A percentile compares a stretch with the other conserved stretches of the same genome.
Evolutionary conservation across 371 early-diverging fungal genomes (phyloP).

Genomic region (Actinomortierella wolfii): DNA sequence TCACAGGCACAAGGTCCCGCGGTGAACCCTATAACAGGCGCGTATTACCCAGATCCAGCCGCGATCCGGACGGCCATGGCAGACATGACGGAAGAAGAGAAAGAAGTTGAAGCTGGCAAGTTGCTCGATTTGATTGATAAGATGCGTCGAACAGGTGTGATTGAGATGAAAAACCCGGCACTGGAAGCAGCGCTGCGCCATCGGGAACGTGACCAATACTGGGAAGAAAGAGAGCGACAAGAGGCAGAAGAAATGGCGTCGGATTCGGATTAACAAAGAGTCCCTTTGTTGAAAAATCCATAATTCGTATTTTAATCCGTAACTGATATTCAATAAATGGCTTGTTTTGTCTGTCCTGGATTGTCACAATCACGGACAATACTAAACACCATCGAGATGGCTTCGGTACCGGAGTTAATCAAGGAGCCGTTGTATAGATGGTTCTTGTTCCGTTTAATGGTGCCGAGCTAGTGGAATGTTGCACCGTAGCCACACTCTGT

Average conservation of each 20-base stretch:
- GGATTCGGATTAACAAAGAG: not conserved
- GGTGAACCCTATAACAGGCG: conserved; percentile 90
- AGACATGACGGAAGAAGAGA: conserved; percentile 95
- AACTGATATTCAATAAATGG: no score
- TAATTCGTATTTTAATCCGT: no score
- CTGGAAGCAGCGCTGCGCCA: conserved; percentile 53
- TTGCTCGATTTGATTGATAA: conserved; percentile 93
- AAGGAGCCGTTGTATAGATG: no score
- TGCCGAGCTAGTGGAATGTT: no score
- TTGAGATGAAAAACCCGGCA: conserved; percentile 73
- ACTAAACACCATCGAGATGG: no score
- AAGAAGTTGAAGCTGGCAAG: conserved; percentile 91
- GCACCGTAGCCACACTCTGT: no score
- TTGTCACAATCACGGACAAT: no score
- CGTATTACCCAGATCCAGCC: conserved; percentile 58
- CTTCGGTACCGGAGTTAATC: no score
- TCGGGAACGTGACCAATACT: conserved; percentile 33
- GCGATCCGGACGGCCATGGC: conserved; percentile 56
- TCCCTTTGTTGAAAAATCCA: not conserved
- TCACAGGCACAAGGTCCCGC: conserved; percentile 9
- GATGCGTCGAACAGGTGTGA: conserved; percentile 88
- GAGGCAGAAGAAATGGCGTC: conserved; percentile 34
- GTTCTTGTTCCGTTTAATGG: no score
- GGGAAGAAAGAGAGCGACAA: conserved; percentile 30
- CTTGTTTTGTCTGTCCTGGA: no score